These are phyloP conservation scores for Thymus quinquecostatus DNA, from an alignment of 257 asterid genomes.

Conservation along the genomic window DNA sequence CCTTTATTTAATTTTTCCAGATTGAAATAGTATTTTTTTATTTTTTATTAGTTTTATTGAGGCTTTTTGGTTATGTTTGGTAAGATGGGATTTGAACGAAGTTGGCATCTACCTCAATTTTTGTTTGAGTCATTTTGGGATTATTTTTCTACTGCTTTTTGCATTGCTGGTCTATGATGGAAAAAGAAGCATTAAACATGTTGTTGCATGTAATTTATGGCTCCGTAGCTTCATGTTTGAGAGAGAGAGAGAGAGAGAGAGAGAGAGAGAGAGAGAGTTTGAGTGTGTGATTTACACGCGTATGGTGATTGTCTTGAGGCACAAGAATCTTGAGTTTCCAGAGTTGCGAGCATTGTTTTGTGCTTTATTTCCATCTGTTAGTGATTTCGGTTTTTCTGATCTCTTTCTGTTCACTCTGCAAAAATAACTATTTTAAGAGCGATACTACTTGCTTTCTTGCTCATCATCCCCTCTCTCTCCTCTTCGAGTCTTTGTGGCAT, in stretches of 20 bases:
- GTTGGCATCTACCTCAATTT: not conserved
- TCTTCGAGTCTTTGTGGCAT: constrained; percentile 11
- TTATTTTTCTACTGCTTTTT: constrained; percentile 9
- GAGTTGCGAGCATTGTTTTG: constrained; percentile 13
- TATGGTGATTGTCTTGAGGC: constrained; percentile 29
- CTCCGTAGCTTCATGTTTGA: constrained; percentile 11
- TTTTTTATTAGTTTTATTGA: too few species aligned
- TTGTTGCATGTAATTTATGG: constrained; percentile 23
- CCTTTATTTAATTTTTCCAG: constrained; percentile 5
- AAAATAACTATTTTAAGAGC: constrained; percentile 10
- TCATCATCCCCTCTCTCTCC: not conserved
- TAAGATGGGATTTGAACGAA: constrained; percentile 8
- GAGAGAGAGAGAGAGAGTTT: not conserved
- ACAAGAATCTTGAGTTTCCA: constrained; percentile 31
- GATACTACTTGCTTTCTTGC: constrained; percentile 19
- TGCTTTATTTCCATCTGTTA: constrained; percentile 24
- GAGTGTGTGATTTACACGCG: not conserved
- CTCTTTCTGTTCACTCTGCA: constrained; percentile 24
- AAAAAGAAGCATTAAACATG: not conserved
- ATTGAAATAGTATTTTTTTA: not conserved
- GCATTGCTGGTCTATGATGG: constrained; percentile 7
- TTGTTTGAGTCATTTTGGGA: constrained; percentile 1
- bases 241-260: too few species aligned
- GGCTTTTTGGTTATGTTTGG: not conserved
- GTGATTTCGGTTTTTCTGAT: not conserved